Conservation (phyloP, 2,329 filamentous ascomycete species). For the Fusarium sp. region DNA sequence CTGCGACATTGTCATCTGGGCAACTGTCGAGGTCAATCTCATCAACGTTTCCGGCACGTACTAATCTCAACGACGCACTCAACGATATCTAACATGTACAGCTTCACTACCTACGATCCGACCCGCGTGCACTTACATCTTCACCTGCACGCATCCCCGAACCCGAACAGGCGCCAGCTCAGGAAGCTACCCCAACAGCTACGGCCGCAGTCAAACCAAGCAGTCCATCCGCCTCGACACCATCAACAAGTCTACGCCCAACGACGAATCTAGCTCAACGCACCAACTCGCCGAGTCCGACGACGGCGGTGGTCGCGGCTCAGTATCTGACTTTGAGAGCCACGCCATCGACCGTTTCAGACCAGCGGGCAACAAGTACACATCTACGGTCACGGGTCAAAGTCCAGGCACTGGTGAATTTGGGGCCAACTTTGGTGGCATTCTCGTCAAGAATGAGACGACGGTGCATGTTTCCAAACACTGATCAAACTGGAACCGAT, state of each 20-base stretch:
- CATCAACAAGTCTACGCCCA: constrained; percentile 10
- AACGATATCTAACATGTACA: neutral
- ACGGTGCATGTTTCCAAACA: constrained; percentile 16
- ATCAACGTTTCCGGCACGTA: constrained; percentile 36
- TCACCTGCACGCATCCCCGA: constrained; percentile 24
- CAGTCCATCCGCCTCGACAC: constrained; percentile 37
- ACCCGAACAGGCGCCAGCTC: constrained; percentile 31
- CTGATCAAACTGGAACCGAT: neutral
- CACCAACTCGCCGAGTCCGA: constrained; percentile 33
- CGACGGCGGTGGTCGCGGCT: neutral
- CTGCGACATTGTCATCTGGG: constrained; percentile 38
- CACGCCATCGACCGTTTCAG: constrained; percentile 31
- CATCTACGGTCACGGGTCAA: constrained; percentile 26
- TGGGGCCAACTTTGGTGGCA: constrained; percentile 16
- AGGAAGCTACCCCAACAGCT: constrained; percentile 28
- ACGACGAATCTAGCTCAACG: constrained; percentile 34
- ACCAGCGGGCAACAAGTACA: constrained; percentile 20
- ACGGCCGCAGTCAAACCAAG: constrained; percentile 35
- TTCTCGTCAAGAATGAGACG: constrained; percentile 41
- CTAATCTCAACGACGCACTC: rapidly evolving
- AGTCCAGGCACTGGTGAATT: neutral
- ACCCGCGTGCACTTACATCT: constrained; percentile 35
- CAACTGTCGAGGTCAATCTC: constrained; percentile 39
- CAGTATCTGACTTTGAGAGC: constrained; percentile 35
- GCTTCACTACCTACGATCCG: constrained; percentile 40